Evolutionary conservation across 2,329 filamentous ascomycete genomes (phyloP).

Genomic region (Microdochium trichocladiopsis): DNA sequence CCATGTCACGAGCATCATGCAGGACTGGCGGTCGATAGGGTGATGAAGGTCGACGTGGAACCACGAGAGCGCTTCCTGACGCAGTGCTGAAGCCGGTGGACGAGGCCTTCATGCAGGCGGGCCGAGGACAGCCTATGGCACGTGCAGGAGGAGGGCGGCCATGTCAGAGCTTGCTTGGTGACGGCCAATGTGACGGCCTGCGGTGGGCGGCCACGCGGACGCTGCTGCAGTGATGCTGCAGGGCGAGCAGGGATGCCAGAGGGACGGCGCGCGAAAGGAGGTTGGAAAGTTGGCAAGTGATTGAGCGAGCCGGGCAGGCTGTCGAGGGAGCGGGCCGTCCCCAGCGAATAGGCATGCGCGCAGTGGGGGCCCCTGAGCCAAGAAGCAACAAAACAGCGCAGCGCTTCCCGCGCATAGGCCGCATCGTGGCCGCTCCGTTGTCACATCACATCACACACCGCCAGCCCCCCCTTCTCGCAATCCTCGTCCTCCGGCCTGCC

Average conservation of each 20-base stretch:
- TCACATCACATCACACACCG: not conserved
- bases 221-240: constrained; percentile 3
- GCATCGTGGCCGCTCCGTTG: not conserved
- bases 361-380: not conserved
- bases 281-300: not conserved
- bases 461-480: not conserved
- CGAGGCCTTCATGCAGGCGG: constrained; percentile 17
- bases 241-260: constrained; percentile 4
- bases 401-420: not conserved
- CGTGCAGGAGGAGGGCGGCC: constrained; percentile 29
- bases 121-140: constrained; percentile 29
- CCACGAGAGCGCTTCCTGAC: not conserved
- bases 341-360: not conserved
- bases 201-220: constrained; percentile 5
- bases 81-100: constrained; percentile 25
- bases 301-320: not conserved
- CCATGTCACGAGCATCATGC: constrained; percentile 25
- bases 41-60: constrained; percentile 17
- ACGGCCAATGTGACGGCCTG: constrained; percentile 37
- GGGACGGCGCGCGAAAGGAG: constrained; percentile 8
- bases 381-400: not conserved
- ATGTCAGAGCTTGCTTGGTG: constrained; percentile 32
- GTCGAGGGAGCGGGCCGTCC: not conserved
- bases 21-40: constrained; percentile 34
- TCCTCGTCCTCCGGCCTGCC: not conserved